Conservation (phyloP, 768 basidiomycete species). For the Terana coerulea region DNA sequence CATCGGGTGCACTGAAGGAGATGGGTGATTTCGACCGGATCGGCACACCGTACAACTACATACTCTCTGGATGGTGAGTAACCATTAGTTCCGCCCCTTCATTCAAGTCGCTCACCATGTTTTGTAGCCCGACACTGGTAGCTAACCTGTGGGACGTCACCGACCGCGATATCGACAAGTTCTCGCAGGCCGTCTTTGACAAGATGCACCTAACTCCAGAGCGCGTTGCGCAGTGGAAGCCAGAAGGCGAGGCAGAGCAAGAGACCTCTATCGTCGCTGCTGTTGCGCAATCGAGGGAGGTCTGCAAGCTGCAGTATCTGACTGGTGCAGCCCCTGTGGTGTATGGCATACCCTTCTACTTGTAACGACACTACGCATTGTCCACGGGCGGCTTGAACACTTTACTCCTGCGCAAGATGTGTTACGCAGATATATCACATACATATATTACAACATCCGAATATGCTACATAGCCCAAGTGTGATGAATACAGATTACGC, state of each 20-base stretch:
- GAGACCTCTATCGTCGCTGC: slow-evolving; percentile 63
- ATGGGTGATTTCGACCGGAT: slow-evolving; percentile 93
- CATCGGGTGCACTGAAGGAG: slow-evolving; percentile 81
- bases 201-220: slow-evolving; percentile 50
- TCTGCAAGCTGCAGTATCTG: slow-evolving; percentile 87
- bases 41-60: slow-evolving; percentile 93
- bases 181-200: slow-evolving; percentile 81
- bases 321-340: slow-evolving; percentile 95
- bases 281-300: slow-evolving; percentile 72
- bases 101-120: neutral
- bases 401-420: no score
- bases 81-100: neutral
- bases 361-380: slow-evolving; percentile 32
- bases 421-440: neutral
- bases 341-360: slow-evolving; percentile 92
- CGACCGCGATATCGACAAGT: slow-evolving; percentile 93
- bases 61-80: slow-evolving; percentile 95
- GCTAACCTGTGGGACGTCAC: slow-evolving; percentile 99
- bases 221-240: slow-evolving; percentile 20
- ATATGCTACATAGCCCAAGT: slow-evolving; percentile 7
- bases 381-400: neutral
- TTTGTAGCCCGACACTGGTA: slow-evolving; percentile 71
- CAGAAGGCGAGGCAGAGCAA: slow-evolving; percentile 17
- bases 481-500: slow-evolving; percentile 13
- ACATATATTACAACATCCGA: slow-evolving; percentile 7